These are phyloP conservation scores for Calvatia gigantea DNA, from an alignment of 768 basidiomycete species.

Conservation along the genomic window DNA sequence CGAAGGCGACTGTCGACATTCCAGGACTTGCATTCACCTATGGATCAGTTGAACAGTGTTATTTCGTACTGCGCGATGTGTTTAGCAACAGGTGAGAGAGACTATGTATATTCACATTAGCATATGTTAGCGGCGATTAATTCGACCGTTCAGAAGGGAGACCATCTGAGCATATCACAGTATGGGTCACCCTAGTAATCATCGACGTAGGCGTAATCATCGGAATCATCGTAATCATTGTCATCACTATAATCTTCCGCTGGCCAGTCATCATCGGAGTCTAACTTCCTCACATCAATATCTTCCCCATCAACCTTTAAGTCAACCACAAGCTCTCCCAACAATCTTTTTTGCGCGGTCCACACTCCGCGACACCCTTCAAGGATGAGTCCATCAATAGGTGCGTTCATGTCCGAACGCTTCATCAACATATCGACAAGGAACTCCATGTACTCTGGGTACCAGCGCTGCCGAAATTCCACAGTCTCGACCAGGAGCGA, in stretches of 20 bases:
- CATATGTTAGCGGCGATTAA: not conserved
- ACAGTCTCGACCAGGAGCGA: not conserved
- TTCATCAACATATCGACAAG: slow-evolving; percentile 2
- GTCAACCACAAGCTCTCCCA: slow-evolving; percentile 6
- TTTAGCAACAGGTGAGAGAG: too few species aligned
- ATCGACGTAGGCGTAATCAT: not conserved
- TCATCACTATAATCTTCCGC: not conserved
- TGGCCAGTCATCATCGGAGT: not conserved
- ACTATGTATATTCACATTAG: not conserved
- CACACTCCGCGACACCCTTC: not conserved
- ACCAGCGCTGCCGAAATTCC: not conserved
- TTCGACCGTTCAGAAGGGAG: not conserved
- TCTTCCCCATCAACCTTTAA: slow-evolving; percentile 1
- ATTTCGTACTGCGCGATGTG: too few species aligned
- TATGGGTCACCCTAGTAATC: not conserved
- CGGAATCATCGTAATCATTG: not conserved
- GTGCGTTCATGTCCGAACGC: slow-evolving; percentile 1
- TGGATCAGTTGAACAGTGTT: too few species aligned
- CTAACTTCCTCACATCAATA: not conserved
- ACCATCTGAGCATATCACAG: not conserved
- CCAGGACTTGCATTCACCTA: too few species aligned
- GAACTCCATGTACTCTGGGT: not conserved
- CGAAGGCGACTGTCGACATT: too few species aligned
- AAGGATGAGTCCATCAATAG: not conserved
- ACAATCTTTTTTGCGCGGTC: not conserved